Evolutionary conservation across 1,284 basidiomycete genomes (phyloP).

Genomic region (Malassezia cuniculi): DNA sequence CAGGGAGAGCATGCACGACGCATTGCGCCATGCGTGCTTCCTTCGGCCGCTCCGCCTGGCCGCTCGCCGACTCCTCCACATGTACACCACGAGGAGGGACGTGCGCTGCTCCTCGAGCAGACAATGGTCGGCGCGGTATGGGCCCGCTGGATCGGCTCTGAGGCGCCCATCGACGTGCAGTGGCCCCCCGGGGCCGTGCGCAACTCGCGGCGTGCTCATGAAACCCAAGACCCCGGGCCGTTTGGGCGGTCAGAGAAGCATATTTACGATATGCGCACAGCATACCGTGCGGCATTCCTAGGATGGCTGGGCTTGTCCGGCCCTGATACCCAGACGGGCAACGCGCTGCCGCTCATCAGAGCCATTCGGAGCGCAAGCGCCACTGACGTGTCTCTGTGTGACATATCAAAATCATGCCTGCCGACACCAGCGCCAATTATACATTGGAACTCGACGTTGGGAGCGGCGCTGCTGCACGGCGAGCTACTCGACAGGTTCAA

Average conservation of each 20-base stretch:
- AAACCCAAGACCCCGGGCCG: conserved; percentile 4
- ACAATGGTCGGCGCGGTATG: background rate
- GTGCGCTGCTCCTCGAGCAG: conserved; percentile 3
- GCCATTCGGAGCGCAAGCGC: too few species aligned
- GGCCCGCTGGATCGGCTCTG: background rate
- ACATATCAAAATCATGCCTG: too few species aligned
- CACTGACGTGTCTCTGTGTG: too few species aligned
- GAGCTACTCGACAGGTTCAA: too few species aligned
- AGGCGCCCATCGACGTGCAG: background rate
- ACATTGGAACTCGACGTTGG: too few species aligned
- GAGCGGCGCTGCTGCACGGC: too few species aligned
- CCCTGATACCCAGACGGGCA: too few species aligned
- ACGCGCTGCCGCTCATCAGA: too few species aligned
- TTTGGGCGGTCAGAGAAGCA: conserved; percentile 3
- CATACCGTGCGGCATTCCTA: too few species aligned
- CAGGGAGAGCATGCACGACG: background rate
- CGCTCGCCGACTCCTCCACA: background rate
- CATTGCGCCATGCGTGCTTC: background rate
- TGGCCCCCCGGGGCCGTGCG: conserved; percentile 1
- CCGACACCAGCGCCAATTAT: too few species aligned
- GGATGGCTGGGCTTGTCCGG: too few species aligned
- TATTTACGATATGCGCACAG: too few species aligned
- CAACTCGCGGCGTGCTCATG: background rate
- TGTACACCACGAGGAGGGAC: background rate
- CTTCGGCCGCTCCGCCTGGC: background rate